phyloP scores from a whole-genome alignment of 495 filamentous ascomycete genomes.

The Copromyces sp. region DNA sequence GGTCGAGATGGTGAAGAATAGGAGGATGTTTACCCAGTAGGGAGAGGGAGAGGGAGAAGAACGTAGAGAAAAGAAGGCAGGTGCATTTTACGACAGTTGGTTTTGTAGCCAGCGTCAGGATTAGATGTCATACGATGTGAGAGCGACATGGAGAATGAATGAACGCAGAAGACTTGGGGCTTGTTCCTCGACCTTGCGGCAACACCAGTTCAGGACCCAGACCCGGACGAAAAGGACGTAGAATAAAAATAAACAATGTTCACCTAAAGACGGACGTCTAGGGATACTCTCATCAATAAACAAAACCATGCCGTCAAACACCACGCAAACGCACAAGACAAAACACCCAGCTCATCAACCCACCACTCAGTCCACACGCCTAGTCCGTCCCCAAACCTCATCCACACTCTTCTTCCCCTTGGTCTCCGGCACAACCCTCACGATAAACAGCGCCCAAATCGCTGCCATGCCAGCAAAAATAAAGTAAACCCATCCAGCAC shows the following conservation, averaged over 20 bases:
- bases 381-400: conserved; percentile 75
- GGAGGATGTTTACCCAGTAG: conserved; percentile 19
- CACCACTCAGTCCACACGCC: conserved; percentile 36
- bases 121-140: background rate
- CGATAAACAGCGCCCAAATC: conserved; percentile 55
- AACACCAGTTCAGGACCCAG: background rate
- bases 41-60: background rate
- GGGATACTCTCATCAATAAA: background rate
- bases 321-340: background rate
- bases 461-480: conserved; percentile 68
- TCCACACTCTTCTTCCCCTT: conserved; percentile 69
- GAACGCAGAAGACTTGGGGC: no score
- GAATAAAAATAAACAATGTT: background rate
- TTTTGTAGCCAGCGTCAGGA: background rate
- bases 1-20: conserved; percentile 41
- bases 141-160: no score
- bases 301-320: background rate
- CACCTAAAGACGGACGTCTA: background rate
- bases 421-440: conserved; percentile 69
- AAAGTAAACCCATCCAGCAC: conserved; percentile 76
- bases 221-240: background rate
- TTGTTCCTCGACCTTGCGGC: no score
- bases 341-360: background rate
- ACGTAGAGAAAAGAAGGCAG: no score
- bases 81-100: background rate